These are phyloP conservation scores for Alternaria consortialis DNA, from an alignment of 2,329 filamentous ascomycete genomes.

Conservation along the genomic window DNA sequence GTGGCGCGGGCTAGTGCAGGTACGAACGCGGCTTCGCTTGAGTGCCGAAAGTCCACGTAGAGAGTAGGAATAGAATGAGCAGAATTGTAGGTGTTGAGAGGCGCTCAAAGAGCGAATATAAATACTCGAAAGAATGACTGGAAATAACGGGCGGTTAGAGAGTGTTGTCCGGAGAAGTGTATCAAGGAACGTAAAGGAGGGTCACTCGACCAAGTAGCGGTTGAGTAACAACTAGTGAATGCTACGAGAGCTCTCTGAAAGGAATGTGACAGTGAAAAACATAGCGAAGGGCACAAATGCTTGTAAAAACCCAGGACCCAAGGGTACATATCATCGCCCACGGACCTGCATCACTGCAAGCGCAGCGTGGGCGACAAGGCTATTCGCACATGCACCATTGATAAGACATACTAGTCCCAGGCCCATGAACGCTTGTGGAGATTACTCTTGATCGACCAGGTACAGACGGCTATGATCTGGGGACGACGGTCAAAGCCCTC, in stretches of 20 bases:
- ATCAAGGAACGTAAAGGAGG: constrained; percentile 11
- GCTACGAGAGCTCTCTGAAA: constrained; percentile 33
- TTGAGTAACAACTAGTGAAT: constrained; percentile 28
- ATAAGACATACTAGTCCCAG: constrained; percentile 28
- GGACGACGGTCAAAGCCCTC: constrained; percentile 35
- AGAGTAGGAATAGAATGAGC: not conserved
- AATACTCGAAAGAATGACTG: constrained; percentile 8
- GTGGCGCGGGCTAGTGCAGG: constrained; percentile 31
- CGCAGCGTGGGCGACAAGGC: constrained; percentile 5
- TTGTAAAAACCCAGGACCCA: constrained; percentile 11
- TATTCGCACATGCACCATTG: constrained; percentile 28
- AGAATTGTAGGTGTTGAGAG: not conserved
- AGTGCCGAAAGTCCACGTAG: constrained; percentile 8
- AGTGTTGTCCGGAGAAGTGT: not conserved
- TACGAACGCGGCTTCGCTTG: constrained; percentile 23
- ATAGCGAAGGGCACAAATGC: constrained; percentile 20
- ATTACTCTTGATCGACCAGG: constrained; percentile 27
- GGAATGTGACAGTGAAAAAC: constrained; percentile 37
- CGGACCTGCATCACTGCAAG: constrained; percentile 13
- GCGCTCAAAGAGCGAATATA: not conserved
- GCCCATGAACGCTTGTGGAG: constrained; percentile 24
- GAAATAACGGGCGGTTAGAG: not conserved
- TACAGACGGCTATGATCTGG: constrained; percentile 30
- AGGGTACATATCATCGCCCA: constrained; percentile 27
- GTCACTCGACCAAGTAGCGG: constrained; percentile 17